Evolutionary conservation across 2,329 filamentous ascomycete genomes (phyloP), one percentile per base, ranked within the genome.

Genomic region (Sclerotinia subarctica): DNA sequence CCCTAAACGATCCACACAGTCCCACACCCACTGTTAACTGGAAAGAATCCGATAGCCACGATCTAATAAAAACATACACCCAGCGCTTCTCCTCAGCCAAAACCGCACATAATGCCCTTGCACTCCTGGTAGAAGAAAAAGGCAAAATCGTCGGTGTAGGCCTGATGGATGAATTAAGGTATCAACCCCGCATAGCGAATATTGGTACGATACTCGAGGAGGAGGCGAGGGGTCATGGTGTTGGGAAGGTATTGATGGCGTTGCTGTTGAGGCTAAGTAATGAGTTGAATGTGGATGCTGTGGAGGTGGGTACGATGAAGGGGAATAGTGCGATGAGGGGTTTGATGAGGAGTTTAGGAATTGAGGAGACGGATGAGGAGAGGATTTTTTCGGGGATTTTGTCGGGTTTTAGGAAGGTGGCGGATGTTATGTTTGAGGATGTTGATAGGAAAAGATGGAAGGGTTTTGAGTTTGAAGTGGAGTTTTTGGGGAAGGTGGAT

Each of bases 291-390:
- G 64, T 68, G 7, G 60, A 67, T 60, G 35, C 63, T 52, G 44
- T 71, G 15, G 42, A 66, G 24, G 70, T 58, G 17, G 70, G 67
- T 19, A 71, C 71, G 10, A 68, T 70, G 69, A 71, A 65, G 68
- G 19, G n/a, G 7, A 71, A 72, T 66, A 46, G 2, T 38, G 44
- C 58, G 24, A 72, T 72, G 71, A 68, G 70, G 42, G 64, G 54
- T 6, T n/a, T 72, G 53, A 67, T 69, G 57, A 64, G n/a, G 60
- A 68, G 64, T n/a, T 35, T 72, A 15, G 70, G 70, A 3, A 58
- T 67, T 47, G 58, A n/a, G 52, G 69, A 67, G 63, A 65, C 52
- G 42, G 70, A 71, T 21, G 69, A 70, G 63, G 66, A 72, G 17
- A 65, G 57, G 13, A 56, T 24, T 11, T 19, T 58, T 35, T 19